A percentile compares a stretch with the other conserved stretches of the same genome.
Evolutionary conservation across 345 rosid genomes (phyloP).

Genomic region (Pugionium dolabratum): DNA sequence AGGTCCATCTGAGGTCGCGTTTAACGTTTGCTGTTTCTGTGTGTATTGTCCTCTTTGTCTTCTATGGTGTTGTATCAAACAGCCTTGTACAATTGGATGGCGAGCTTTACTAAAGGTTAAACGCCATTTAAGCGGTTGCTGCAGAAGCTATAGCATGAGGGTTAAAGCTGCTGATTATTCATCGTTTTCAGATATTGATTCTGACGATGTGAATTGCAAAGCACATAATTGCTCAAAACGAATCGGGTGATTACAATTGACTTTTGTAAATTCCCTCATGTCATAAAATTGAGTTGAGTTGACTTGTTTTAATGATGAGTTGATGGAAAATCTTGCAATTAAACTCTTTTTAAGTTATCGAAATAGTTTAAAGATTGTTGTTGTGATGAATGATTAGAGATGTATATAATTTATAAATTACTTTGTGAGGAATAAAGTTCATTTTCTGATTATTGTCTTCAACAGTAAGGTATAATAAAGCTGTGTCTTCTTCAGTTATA

Average conservation of each 20-base stretch:
- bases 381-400: slow-evolving; percentile 3
- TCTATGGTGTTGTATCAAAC: slow-evolving; percentile 54
- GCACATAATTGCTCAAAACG: slow-evolving; percentile 32
- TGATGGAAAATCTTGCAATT: slow-evolving; percentile 16
- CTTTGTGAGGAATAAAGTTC: slow-evolving; percentile 24
- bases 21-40: slow-evolving; percentile 59
- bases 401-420: slow-evolving; percentile 22
- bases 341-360: background rate
- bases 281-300: background rate
- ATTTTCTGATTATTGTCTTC: background rate
- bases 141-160: slow-evolving; percentile 39
- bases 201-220: slow-evolving; percentile 38
- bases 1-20: slow-evolving; percentile 48
- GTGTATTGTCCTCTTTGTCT: slow-evolving; percentile 62
- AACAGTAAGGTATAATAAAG: slow-evolving; percentile 13
- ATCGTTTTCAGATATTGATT: slow-evolving; percentile 74
- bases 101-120: slow-evolving; percentile 40
- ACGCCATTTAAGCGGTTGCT: slow-evolving; percentile 35
- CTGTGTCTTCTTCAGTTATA: too few species aligned
- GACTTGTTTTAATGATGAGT: slow-evolving; percentile 27
- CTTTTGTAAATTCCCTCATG: background rate
- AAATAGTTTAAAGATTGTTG: background rate
- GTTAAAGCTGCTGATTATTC: slow-evolving; percentile 55
- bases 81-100: slow-evolving; percentile 63
- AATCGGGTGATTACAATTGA: background rate